These are phyloP conservation scores for Neocucurbitaria cava DNA, from an alignment of 2,329 filamentous ascomycete species.

Conservation along the genomic window DNA sequence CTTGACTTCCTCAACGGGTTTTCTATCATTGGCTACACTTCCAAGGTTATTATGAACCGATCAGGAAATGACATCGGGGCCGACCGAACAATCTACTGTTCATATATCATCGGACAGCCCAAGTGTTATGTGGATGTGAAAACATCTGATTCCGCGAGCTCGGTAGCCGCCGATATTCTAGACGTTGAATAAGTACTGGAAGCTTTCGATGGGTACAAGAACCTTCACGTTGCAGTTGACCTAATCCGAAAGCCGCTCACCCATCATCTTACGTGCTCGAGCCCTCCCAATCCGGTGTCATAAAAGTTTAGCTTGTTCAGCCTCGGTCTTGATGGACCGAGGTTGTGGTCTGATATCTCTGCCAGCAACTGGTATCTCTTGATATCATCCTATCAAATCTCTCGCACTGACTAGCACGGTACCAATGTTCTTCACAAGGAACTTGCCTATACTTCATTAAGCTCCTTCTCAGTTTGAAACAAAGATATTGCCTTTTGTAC, in stretches of 20 bases:
- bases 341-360: not conserved
- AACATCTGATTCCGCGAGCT: not conserved
- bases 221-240: no score
- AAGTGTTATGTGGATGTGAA: not conserved
- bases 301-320: not conserved
- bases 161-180: no score
- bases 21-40: not conserved
- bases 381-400: not conserved
- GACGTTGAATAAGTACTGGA: not conserved
- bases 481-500: not conserved
- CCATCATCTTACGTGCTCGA: not conserved
- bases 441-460: not conserved
- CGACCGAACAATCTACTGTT: not conserved
- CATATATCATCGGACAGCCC: not conserved
- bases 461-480: not conserved
- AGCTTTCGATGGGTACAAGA: not conserved
- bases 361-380: not conserved
- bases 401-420: not conserved
- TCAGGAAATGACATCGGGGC: not conserved
- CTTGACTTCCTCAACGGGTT: not conserved
- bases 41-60: not conserved
- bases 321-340: not conserved
- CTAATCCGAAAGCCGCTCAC: no score
- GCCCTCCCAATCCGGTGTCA: not conserved
- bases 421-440: not conserved